A percentile compares a stretch with the other conserved stretches of the same genome.
These are phyloP conservation scores for Colletotrichum sp. DNA, from an alignment of 2,329 filamentous ascomycete genomes.

Conservation along the genomic window DNA sequence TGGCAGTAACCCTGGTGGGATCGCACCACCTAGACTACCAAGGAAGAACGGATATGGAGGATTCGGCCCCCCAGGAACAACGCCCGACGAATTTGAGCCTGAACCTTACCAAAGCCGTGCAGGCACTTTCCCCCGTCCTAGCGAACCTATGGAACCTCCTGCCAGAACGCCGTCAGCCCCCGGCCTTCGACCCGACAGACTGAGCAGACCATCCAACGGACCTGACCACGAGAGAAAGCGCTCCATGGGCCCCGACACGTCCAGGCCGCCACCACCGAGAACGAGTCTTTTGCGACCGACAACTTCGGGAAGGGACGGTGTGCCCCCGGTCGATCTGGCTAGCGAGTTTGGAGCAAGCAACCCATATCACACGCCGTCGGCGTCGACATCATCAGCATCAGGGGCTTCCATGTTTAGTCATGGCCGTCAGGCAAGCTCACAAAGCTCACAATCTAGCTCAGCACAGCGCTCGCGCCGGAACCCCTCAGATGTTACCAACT, in stretches of 20 bases:
- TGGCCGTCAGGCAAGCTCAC: slow-evolving; percentile 64
- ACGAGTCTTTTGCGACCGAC: slow-evolving; percentile 50
- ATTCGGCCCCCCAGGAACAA: slow-evolving; percentile 54
- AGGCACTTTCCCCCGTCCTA: slow-evolving; percentile 57
- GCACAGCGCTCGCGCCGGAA: slow-evolving; percentile 42
- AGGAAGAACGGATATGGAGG: slow-evolving; percentile 63
- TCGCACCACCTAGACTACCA: slow-evolving; percentile 43
- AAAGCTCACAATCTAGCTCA: slow-evolving; percentile 63
- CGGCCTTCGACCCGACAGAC: slow-evolving; percentile 44
- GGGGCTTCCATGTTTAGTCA: slow-evolving; percentile 66
- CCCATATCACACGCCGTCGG: slow-evolving; percentile 67
- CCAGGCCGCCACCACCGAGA: slow-evolving; percentile 58
- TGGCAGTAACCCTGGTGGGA: slow-evolving; percentile 22
- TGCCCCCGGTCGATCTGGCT: slow-evolving; percentile 59
- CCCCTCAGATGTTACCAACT: slow-evolving; percentile 47
- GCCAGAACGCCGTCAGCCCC: slow-evolving; percentile 54
- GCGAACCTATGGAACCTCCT: slow-evolving; percentile 40
- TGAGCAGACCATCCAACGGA: slow-evolving; percentile 30
- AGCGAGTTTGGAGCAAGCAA: slow-evolving; percentile 67
- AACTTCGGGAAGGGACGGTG: slow-evolving; percentile 41
- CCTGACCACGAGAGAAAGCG: slow-evolving; percentile 37
- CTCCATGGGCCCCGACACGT: slow-evolving; percentile 54
- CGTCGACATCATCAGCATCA: slow-evolving; percentile 72
- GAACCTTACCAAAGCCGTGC: slow-evolving; percentile 48
- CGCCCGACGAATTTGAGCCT: slow-evolving; percentile 40